phyloP scores from a whole-genome alignment of 1,284 basidiomycete species.

The Uromyces viciae-fabae region DNA sequence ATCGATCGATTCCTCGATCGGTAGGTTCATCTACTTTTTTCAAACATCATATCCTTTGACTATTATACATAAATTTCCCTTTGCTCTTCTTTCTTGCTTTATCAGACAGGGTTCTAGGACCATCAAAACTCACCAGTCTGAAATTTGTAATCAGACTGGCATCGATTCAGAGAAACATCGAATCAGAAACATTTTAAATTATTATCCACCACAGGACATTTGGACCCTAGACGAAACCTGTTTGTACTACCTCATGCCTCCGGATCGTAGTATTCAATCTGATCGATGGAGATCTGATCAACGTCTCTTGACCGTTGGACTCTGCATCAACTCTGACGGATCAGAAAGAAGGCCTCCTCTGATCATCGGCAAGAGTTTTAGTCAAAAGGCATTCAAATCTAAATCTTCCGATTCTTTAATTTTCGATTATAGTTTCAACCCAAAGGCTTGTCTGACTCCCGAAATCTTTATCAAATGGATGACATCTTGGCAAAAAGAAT shows the following conservation, averaged over 20 bases:
- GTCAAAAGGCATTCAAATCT: neutral
- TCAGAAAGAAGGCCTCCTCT: conserved; percentile 3
- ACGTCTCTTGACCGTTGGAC: conserved; percentile 14
- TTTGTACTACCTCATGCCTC: conserved; percentile 34
- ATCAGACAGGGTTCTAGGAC: conserved; percentile 17
- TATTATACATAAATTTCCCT: neutral
- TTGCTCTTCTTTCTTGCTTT: neutral
- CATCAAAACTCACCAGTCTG: conserved; percentile 14
- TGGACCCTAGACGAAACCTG: conserved; percentile 28
- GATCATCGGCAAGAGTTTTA: conserved; percentile 15
- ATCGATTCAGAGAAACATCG: conserved; percentile 9
- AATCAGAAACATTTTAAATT: neutral
- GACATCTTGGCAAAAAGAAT: conserved; percentile 19
- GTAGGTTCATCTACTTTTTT: neutral
- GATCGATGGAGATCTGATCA: conserved; percentile 23
- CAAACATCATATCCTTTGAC: neutral
- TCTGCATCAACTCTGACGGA: conserved; percentile 23
- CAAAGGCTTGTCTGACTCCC: conserved; percentile 18
- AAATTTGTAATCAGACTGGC: neutral
- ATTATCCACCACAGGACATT: conserved; percentile 22
- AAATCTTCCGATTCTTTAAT: conserved; percentile 22
- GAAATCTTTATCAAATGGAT: conserved; percentile 37
- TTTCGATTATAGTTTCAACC: conserved; percentile 14
- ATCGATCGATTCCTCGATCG: conserved; percentile 33
- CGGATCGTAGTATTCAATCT: neutral